Percentiles rank a stretch among this genome's conserved stretches.
Conservation (phyloP, 169 alveolate genomes). For the Plasmodium falciparum region DNA sequence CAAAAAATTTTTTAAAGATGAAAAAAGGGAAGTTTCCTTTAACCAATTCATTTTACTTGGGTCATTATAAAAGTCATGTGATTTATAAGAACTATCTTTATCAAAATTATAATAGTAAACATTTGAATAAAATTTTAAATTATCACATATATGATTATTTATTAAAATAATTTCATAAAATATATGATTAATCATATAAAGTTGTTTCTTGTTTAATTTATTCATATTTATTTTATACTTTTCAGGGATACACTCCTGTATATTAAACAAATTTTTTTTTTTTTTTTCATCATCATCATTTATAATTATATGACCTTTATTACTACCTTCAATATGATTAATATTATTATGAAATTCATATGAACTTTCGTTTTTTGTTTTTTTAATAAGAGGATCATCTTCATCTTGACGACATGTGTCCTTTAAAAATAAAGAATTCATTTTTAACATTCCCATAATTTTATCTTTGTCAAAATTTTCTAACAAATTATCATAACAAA, state of each 20-base stretch:
- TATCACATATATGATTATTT: constrained; percentile 69
- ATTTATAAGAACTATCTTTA: not conserved
- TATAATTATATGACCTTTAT: not conserved
- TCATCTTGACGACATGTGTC: not conserved
- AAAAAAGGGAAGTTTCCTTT: constrained; percentile 47
- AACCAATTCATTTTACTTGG: constrained; percentile 62
- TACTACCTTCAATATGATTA: not conserved
- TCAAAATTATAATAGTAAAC: constrained; percentile 46
- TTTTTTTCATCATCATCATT: not conserved
- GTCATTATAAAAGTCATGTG: constrained; percentile 43
- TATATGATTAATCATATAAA: constrained; percentile 65
- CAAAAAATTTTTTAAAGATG: constrained; percentile 54
- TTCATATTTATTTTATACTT: constrained; percentile 66
- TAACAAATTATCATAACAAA: constrained; percentile 50
- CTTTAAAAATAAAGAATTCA: constrained; percentile 9
- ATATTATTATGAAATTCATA: not conserved
- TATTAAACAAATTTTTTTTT: constrained; percentile 44
- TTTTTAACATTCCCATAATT: constrained; percentile 33
- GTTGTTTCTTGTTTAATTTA: constrained; percentile 29
- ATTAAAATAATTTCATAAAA: constrained; percentile 72
- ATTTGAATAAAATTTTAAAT: constrained; percentile 56
- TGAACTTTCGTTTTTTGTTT: not conserved
- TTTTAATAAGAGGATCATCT: not conserved
- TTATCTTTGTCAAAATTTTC: constrained; percentile 56
- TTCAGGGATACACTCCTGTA: constrained; percentile 58